Evolutionary conservation across 1,139 yeast species (phyloP).

Genomic region (Lizanozyma gosingica): DNA sequence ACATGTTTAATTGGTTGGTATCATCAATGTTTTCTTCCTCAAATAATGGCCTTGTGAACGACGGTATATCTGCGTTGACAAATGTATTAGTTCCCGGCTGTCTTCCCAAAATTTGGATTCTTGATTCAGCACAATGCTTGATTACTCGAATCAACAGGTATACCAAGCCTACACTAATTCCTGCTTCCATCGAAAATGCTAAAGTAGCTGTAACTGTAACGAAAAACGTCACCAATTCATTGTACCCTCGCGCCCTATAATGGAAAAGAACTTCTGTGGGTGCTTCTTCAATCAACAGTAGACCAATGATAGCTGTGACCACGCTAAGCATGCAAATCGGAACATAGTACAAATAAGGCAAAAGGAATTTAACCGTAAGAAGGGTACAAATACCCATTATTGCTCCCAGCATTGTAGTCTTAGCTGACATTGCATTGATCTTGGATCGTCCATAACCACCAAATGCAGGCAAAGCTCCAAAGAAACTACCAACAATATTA

Average conservation of each 20-base stretch:
- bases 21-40: slow-evolving; percentile 1
- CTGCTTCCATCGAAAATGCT: slow-evolving; percentile 80
- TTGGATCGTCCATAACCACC: slow-evolving; percentile 96
- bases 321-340: slow-evolving; percentile 81
- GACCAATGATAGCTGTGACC: slow-evolving; percentile 72
- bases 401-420: slow-evolving; percentile 75
- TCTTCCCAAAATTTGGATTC: slow-evolving; percentile 84
- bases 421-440: slow-evolving; percentile 78
- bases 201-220: slow-evolving; percentile 68
- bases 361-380: slow-evolving; percentile 50
- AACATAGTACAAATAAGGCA: slow-evolving; percentile 59
- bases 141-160: slow-evolving; percentile 76
- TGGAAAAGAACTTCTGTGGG: slow-evolving; percentile 76
- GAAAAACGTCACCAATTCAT: slow-evolving; percentile 66
- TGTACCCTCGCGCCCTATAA: slow-evolving; percentile 63
- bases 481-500: slow-evolving; percentile 55
- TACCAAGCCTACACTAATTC: slow-evolving; percentile 77
- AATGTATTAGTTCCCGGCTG: slow-evolving; percentile 70
- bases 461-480: slow-evolving; percentile 85
- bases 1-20: slow-evolving; percentile 18
- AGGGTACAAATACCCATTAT: slow-evolving; percentile 71
- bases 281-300: slow-evolving; percentile 75
- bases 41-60: slow-evolving; percentile 4
- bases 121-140: slow-evolving; percentile 75
- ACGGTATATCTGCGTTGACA: slow-evolving; percentile 61